Evolutionary conservation across 2,329 filamentous ascomycete genomes (phyloP), one percentile per base, ranked within the genome.

Genomic region (Cytospora chrysosperma): DNA sequence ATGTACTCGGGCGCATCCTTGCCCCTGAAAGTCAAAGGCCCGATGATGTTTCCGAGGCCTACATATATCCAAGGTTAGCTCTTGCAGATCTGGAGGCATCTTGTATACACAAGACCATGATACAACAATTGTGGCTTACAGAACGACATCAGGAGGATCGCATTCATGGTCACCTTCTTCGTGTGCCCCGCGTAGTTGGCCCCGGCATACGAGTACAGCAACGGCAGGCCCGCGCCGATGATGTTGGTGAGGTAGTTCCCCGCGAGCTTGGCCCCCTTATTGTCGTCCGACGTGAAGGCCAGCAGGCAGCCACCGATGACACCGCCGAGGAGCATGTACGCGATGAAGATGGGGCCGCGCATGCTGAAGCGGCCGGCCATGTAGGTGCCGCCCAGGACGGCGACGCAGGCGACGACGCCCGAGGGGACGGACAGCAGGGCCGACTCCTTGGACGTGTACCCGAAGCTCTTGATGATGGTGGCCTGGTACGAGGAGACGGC

Each of bases 21-120:
- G 15, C 71, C 71, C 10, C 72, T 72, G 67, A 78, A 79, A 0
- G 75, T 77, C 49, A 75, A 68, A 0, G 77, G 76, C 0, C 74
- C 77, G 51, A 79, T 75, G 56, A 79, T 77, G 65, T 78, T 79
- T 17, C 76, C 81, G 10, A 75, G 67, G 62, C 71, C 70, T 43
- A 69, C 69, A 68, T 5, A n/a, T 10, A 15, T 5, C 43, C 1
- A 15, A 6, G n/a, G 32, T 65, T 51, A 60, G 59, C 37, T 13
- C 24, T 15, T 17, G n/a, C 37, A 24, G 15, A 30, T n/a, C 28
- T 2, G 19, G 19, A 6, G 51, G 26, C 40, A n/a, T 8, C 49
- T 26, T n/a, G n/a, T n/a, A n/a, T 15, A 19, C 10, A 4, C 28
- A 1, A n/a, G 10, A 10, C n/a, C 12, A 27, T 1, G 13, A 37